Evolutionary conservation across 305 asterid genomes (phyloP).

Genomic region (Fraxinus floribunda): DNA sequence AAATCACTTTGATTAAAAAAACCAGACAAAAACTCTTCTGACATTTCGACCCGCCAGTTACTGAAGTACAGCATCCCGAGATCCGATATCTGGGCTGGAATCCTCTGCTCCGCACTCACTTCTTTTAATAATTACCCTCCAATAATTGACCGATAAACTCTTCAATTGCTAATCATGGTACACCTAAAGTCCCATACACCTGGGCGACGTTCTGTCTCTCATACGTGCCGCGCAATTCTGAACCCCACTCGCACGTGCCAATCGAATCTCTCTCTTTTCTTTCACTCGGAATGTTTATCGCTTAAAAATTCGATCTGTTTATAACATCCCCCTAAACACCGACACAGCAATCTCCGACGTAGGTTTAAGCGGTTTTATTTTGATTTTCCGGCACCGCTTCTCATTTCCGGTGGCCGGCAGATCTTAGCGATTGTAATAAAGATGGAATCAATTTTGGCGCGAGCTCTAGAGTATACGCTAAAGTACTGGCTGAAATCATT

Average conservation of each 20-base stretch:
- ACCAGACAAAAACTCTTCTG: slow-evolving; percentile 26
- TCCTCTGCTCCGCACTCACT: slow-evolving; percentile 27
- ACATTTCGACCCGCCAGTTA: slow-evolving; percentile 33
- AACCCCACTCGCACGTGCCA: slow-evolving; percentile 45
- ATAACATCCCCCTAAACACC: slow-evolving; percentile 20
- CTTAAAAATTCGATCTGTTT: slow-evolving; percentile 29
- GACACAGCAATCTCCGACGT: slow-evolving; percentile 16
- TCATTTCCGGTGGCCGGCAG: slow-evolving; percentile 14
- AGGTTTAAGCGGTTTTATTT: neutral
- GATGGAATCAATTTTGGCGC: slow-evolving; percentile 89
- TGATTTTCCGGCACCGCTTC: slow-evolving; percentile 15
- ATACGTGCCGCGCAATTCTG: slow-evolving; percentile 37
- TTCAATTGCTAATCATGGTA: neutral
- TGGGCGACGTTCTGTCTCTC: slow-evolving; percentile 34
- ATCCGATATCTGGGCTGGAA: slow-evolving; percentile 39
- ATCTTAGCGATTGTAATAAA: slow-evolving; percentile 27
- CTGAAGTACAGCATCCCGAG: slow-evolving; percentile 37
- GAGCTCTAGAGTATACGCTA: slow-evolving; percentile 90
- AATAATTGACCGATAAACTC: neutral
- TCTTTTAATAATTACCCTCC: neutral
- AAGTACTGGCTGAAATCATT: slow-evolving; percentile 97
- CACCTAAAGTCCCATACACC: slow-evolving; percentile 37
- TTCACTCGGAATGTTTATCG: slow-evolving; percentile 22
- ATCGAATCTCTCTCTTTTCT: slow-evolving; percentile 12
- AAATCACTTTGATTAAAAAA: slow-evolving; percentile 2